Conservation (phyloP, 176 grass and related monocot species). For the Ampelocalamus luodianensis region DNA sequence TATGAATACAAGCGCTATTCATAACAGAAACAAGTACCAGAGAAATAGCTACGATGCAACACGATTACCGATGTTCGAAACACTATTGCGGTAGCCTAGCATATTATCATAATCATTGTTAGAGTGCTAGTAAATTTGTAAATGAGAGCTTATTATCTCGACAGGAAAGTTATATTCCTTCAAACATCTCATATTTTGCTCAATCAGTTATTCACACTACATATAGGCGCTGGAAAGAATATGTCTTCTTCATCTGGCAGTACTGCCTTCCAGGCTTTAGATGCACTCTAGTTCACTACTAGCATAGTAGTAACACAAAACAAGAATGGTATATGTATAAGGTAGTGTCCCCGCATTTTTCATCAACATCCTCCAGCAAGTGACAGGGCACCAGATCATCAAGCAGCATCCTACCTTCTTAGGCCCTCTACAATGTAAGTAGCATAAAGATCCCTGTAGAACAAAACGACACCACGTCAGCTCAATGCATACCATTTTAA, state of each 20-base stretch:
- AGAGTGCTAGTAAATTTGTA: background rate
- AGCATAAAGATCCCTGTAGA: constrained; percentile 58
- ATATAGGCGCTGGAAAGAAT: background rate
- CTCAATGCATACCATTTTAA: background rate
- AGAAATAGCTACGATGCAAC: background rate
- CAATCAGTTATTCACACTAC: background rate
- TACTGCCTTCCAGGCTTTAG: background rate
- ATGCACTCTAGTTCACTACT: background rate
- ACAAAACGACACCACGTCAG: background rate
- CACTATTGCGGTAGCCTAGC: background rate
- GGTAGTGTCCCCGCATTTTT: background rate
- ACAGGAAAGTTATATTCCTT: background rate
- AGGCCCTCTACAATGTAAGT: constrained; percentile 62
- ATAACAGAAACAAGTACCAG: too few relatives aligned
- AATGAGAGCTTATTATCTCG: background rate
- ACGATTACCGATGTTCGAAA: background rate
- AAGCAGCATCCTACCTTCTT: constrained; percentile 45
- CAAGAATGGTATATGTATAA: background rate
- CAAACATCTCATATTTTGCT: constrained; percentile 16
- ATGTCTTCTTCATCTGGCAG: background rate
- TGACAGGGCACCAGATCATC: constrained; percentile 23
- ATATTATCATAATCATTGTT: background rate
- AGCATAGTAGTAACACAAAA: background rate
- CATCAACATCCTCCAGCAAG: constrained; percentile 1
- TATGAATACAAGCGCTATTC: too few relatives aligned